Percentiles rank a stretch among this genome's conserved stretches.
Conservation (phyloP, 2,329 filamentous ascomycete species). For the Aspergillus phoenicis region DNA sequence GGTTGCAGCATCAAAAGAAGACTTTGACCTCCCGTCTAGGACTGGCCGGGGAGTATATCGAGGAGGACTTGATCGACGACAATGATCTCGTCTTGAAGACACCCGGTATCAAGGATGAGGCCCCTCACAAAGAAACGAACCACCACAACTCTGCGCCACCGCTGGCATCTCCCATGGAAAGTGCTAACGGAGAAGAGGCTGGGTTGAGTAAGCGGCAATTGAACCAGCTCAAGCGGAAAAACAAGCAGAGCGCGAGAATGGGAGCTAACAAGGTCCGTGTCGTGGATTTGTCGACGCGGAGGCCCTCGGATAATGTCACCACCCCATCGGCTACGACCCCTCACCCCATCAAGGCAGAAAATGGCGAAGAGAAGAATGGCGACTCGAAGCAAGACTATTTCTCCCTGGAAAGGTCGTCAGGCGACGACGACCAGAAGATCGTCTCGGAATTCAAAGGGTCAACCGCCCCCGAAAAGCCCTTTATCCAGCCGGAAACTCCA, state of each 20-base stretch:
- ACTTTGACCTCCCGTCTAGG: constrained; percentile 80
- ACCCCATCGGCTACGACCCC: constrained; percentile 57
- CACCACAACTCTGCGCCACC: constrained; percentile 45
- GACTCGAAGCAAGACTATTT: constrained; percentile 80
- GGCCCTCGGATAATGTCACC: constrained; percentile 67
- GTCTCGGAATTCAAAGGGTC: constrained; percentile 94
- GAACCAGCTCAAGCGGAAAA: constrained; percentile 91
- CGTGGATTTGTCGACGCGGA: constrained; percentile 77
- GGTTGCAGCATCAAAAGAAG: constrained; percentile 86
- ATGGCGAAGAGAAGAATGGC: constrained; percentile 61
- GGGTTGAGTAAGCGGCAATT: constrained; percentile 88
- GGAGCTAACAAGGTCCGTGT: constrained; percentile 88
- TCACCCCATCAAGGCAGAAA: constrained; percentile 62
- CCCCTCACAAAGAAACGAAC: constrained; percentile 51
- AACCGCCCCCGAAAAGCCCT: constrained; percentile 77
- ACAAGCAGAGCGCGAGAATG: constrained; percentile 85
- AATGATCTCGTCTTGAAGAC: constrained; percentile 57
- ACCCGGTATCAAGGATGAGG: constrained; percentile 52
- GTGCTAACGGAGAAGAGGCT: constrained; percentile 62
- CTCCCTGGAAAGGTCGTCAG: constrained; percentile 74
- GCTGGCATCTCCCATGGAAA: constrained; percentile 52
- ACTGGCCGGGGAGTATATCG: constrained; percentile 78
- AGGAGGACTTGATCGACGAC: constrained; percentile 76
- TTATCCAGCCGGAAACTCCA: constrained; percentile 76
- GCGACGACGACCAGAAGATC: constrained; percentile 85